phyloP scores from a whole-genome alignment of 1,139 yeast genomes.

The Pichiaceae sp. region DNA sequence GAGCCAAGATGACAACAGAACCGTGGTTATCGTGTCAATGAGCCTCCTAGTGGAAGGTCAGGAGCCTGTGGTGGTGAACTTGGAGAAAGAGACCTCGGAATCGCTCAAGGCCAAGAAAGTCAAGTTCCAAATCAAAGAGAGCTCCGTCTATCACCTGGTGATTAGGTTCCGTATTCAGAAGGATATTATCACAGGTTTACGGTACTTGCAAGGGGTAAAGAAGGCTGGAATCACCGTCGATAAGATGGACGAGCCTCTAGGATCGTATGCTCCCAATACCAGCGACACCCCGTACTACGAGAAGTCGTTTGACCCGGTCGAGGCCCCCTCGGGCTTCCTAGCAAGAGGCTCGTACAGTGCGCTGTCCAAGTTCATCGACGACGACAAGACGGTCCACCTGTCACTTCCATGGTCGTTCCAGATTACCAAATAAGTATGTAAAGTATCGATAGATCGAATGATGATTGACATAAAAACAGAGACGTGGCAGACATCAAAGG shows the following conservation, averaged over 20 bases:
- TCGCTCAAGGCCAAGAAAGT: constrained; percentile 45
- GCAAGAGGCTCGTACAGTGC: constrained; percentile 87
- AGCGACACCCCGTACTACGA: constrained; percentile 73
- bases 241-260: constrained; percentile 79
- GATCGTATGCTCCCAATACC: constrained; percentile 89
- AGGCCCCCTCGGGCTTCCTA: constrained; percentile 85
- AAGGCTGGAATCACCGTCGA: constrained; percentile 85
- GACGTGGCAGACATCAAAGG: constrained; percentile 33
- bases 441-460: not conserved
- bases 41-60: constrained; percentile 61
- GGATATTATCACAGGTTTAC: constrained; percentile 75
- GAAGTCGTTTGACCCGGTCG: constrained; percentile 71
- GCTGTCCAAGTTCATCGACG: constrained; percentile 76
- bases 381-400: constrained; percentile 71
- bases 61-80: constrained; percentile 52
- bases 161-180: constrained; percentile 83
- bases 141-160: constrained; percentile 61
- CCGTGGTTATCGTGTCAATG: constrained; percentile 74
- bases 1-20: constrained; percentile 62
- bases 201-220: constrained; percentile 77
- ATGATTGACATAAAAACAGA: constrained; percentile 4
- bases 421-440: constrained; percentile 43
- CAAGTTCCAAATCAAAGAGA: constrained; percentile 71
- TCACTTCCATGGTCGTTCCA: constrained; percentile 81
- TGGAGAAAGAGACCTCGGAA: constrained; percentile 39